Conservation (phyloP, 208 protist genomes). For the Novymonas esmeraldas region DNA sequence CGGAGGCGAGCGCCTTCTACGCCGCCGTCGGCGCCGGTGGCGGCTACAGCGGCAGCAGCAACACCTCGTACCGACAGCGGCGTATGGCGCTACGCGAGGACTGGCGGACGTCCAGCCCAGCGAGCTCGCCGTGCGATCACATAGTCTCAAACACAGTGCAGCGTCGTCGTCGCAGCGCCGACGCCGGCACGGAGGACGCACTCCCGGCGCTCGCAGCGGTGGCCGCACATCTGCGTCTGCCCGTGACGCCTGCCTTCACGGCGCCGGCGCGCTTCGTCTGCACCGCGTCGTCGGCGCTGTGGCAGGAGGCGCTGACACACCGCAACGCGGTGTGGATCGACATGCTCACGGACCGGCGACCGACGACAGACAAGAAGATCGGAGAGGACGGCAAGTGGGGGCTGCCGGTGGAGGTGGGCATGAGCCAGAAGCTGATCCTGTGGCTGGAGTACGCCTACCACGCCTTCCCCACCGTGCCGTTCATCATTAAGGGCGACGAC, state of each 20-base stretch:
- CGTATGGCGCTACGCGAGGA: constrained; percentile 5
- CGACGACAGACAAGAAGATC: constrained; percentile 13
- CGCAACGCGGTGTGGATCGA: constrained; percentile 34
- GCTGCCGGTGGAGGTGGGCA: constrained; percentile 31
- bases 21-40: background rate
- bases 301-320: constrained; percentile 31
- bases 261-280: constrained; percentile 23
- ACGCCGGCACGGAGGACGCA: background rate
- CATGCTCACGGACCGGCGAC: constrained; percentile 31
- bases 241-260: constrained; percentile 9
- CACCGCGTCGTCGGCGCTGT: constrained; percentile 24
- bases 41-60: background rate
- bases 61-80: background rate
- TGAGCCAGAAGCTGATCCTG: constrained; percentile 46
- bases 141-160: background rate
- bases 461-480: constrained; percentile 31
- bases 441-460: constrained; percentile 42
- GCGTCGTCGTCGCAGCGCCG: background rate
- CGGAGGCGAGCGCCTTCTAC: constrained; percentile 5
- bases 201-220: constrained; percentile 5
- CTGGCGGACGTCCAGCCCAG: constrained; percentile 1
- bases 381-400: constrained; percentile 28
- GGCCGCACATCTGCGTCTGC: background rate
- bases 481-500: constrained; percentile 45
- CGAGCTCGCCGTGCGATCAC: constrained; percentile 9